Conservation (phyloP, 2,329 filamentous ascomycete species). For the Microdochium trichocladiopsis region DNA sequence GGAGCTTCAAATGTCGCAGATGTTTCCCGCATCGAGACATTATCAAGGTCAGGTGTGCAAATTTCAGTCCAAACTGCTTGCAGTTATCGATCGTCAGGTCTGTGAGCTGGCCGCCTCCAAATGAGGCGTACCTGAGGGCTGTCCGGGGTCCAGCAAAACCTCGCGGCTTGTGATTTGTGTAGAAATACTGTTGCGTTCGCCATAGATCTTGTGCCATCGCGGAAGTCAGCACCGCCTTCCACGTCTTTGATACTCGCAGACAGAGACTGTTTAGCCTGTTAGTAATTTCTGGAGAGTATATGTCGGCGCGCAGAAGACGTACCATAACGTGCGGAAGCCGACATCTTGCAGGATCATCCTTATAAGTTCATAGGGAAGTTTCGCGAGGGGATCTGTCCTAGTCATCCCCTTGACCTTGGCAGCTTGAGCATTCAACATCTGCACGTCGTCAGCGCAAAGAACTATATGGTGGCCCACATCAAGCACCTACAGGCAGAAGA, state of each 20-base stretch:
- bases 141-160: conserved; percentile 3
- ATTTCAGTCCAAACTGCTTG: conserved; percentile 5
- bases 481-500: conserved; percentile 11
- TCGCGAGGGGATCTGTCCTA: conserved; percentile 12
- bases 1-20: conserved; percentile 12
- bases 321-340: conserved; percentile 14
- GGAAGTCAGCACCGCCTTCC: conserved; percentile 12
- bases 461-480: background rate
- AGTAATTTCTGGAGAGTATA: no score
- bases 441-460: conserved; percentile 1
- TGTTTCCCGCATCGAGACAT: conserved; percentile 3
- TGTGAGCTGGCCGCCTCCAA: conserved; percentile 5
- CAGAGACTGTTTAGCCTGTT: conserved; percentile 10
- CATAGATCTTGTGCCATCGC: conserved; percentile 9
- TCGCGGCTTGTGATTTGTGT: background rate
- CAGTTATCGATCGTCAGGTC: conserved; percentile 10
- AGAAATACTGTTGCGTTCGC: conserved; percentile 10
- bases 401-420: conserved; percentile 8
- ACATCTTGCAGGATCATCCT: conserved; percentile 14
- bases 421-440: conserved; percentile 10
- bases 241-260: conserved; percentile 15
- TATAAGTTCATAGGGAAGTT: conserved; percentile 16
- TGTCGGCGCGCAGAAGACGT: no score
- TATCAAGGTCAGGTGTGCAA: conserved; percentile 2
- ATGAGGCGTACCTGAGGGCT: conserved; percentile 4